Base-by-base conservation (phyloP, 257 asterid species). In the Apocynum venetum region DNA sequence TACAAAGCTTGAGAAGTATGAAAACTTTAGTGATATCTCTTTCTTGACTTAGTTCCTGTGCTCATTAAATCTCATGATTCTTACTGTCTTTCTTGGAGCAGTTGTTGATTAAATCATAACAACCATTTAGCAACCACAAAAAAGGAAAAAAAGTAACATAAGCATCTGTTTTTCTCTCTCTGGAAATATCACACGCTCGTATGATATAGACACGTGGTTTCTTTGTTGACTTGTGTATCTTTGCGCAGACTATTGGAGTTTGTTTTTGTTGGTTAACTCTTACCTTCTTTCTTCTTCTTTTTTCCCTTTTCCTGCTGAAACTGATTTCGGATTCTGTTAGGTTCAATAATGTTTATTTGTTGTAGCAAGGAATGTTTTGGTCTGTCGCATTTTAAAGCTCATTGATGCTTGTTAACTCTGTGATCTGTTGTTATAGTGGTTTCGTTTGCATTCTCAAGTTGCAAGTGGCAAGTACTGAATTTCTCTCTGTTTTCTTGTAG, bases 401-500 rank as follows among this genome's bases (percentile, higher is more conserved):
- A 36, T 72, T 36, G 4, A 60, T 38, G 3, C 53, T 43, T 12
- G 40, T 43, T 25, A 53, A 6, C 19, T 31, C 41, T 31, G 25
- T 5, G 3, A 31, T 31, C 20, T 53, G n/a, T 51, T 6, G 3
- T 38, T 64, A 2, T 56, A 19, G 77, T 20, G 53, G 35, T 35
- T 20, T 8, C 59, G 56, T 61, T 64, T 52, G 1, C 44, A 44
- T 70, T 11, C 12, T 74, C 41, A 75, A 70, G 36, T 64, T 59
- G 71, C 51, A 38, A 63, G 31, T 52, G 41, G 61, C 59, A 35
- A 53, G 57, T 73, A 47, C 51, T 73, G 19, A 56, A 56, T 77
- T 63, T 80, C 38, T 76, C 70, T 74, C 73, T 61, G 55, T 68
- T 46, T 68, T 20, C 17, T 4, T 43, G 59, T 75, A 95, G 99